Evolutionary conservation across 176 grass and related monocot species (phyloP).

Genomic region (barley (Hordeum vulgare)): DNA sequence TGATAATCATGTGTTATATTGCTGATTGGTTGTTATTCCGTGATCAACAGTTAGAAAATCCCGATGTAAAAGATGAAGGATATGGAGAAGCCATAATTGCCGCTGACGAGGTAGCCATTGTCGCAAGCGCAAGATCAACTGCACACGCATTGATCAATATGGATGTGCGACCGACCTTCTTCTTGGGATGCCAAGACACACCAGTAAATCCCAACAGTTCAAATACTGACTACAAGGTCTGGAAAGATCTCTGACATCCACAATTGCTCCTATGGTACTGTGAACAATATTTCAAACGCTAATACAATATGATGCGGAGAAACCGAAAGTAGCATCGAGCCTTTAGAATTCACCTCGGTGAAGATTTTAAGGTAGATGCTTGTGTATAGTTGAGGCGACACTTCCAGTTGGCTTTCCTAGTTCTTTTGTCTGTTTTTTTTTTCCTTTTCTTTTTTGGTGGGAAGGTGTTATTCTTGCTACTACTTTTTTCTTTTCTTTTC

Average conservation of each 20-base stretch:
- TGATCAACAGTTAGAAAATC: slow-evolving; percentile 65
- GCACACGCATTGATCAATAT: slow-evolving; percentile 93
- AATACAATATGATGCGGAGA: background rate
- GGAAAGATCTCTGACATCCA: slow-evolving; percentile 76
- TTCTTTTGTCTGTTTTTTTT: background rate
- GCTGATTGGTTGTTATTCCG: slow-evolving; percentile 1
- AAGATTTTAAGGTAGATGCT: slow-evolving; percentile 2
- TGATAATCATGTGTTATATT: background rate
- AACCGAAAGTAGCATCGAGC: background rate
- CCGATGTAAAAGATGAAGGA: slow-evolving; percentile 68
- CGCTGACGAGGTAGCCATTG: slow-evolving; percentile 65
- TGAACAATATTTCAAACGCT: background rate
- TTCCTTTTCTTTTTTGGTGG: background rate
- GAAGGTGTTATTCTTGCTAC: background rate
- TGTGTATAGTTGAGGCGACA: slow-evolving; percentile 1
- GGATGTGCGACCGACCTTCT: slow-evolving; percentile 65
- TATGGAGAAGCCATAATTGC: slow-evolving; percentile 73
- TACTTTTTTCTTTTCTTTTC: background rate
- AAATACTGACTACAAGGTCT: slow-evolving; percentile 80
- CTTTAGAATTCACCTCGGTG: background rate
- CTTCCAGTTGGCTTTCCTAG: background rate
- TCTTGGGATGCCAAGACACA: slow-evolving; percentile 82
- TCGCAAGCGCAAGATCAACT: slow-evolving; percentile 64
- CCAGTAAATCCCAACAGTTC: slow-evolving; percentile 65
- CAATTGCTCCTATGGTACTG: background rate